Evolutionary conservation across 371 early-diverging fungal species (phyloP), one percentile per base, ranked within the genome.

Genomic region (Capillidium heterosporum): DNA sequence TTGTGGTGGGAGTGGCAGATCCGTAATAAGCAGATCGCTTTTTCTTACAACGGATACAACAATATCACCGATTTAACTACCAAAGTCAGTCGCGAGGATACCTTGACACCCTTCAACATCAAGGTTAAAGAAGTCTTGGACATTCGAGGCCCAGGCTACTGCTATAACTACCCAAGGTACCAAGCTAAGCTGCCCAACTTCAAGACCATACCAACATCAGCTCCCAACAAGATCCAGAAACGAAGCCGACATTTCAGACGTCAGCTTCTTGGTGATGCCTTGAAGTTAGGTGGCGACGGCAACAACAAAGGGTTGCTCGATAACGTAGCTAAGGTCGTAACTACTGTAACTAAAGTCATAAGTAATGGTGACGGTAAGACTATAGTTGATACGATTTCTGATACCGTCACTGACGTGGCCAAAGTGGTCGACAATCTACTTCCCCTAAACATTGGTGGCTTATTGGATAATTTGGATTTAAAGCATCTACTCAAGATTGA

Each of bases 101-200:
- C 17, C 1, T 11, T 61, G 17, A 35, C 26, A 0, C 61, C 61
- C 13, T 61, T 57, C 41, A 52, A 57, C 29, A 35, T 48, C 19
- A 39, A 13, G 19, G 61, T 61, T 27, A 15, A 24, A 32, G 40
- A 35, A 23, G 57, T 57, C 17, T 32, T 61, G 11, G 44, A 57
- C 1, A 61, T 57, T 17, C 26, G 10, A 3, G 28, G 11, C n/a
- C 41, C 24, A 4, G 39, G 55, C 11, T 59, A 54, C 42, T 46
- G 51, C 28, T 56, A 56, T 46, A 29, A 51, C 19, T 51, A 51
- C 28, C 31, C 31, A 21, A 31, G 35, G 19, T 51, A 51, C 24
- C 7, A n/a, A 21, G 52, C 39, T 32, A 24, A 32, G 19, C 11
- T 51, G 23, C 52, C 52, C 10, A 10, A 29, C 5, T 10, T 39